phyloP scores from a whole-genome alignment of 176 grass and related monocot species.

The maize (Zea mays) region Zm-B73-REFERENCE-NAM-5.0 NC_050105.1:131647501-131648000 shows the following conservation, averaged over 20 bases:
- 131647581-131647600: too few relatives aligned
- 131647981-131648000: neutral
- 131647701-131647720: neutral
- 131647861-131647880: too few relatives aligned
- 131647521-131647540: too few relatives aligned
- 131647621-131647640: neutral
- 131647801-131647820: neutral
- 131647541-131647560: too few relatives aligned
- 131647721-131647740: neutral
- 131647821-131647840: neutral
- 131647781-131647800: neutral
- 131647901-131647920: neutral
- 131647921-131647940: slow-evolving; percentile 14
- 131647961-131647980: slow-evolving; percentile 28
- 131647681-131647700: slow-evolving; percentile 10
- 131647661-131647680: neutral
- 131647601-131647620: too few relatives aligned
- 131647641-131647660: neutral
- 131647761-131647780: neutral
- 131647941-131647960: neutral
- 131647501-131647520: too few relatives aligned
- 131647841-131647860: neutral
- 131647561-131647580: too few relatives aligned
- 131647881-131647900: neutral
- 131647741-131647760: neutral